Base-by-base conservation (phyloP, 2,329 filamentous ascomycete genomes). In the Cladorrhinum sp. region DNA sequence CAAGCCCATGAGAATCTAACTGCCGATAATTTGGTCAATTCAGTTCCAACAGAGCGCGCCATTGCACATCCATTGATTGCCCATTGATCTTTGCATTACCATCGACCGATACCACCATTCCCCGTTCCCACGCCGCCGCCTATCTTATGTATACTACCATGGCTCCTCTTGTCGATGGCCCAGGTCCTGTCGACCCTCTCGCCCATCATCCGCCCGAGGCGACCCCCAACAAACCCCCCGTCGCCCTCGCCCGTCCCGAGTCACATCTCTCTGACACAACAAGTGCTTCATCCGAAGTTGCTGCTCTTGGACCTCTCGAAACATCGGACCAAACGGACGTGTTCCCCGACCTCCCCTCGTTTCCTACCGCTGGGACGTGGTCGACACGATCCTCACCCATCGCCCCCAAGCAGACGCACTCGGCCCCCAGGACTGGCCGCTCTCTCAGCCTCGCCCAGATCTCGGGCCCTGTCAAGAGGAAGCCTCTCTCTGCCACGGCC, bases 401-500 rank as follows among this genome's bases (percentile, higher is more conserved):
- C 39, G 33, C 62, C 28, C 18, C 55, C 52, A 64, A 63, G 49
- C 58, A 58, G 51, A 58, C 68, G 18, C 64, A 70, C 26, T 70
- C 70, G 55, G 71, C 68, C 56, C 66, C 71, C 10, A 68, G 72
- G 55, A 68, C 62, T 62, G 67, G 66, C 59, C 72, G 69, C 64
- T 73, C 68, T 55, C 69, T 66, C 58, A 72, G 69, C 62, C 68
- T 71, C 61, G 72, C 70, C 60, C 70, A 63, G 49, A 67, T 64
- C 64, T 66, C 65, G 61, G 71, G 60, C 50, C 71, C 75, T 64
- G 82, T 87, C 73, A 82, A 81, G 70, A 80, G 86, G 64, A 87
- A 88, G 74, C 85, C 86, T 58, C 71, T 88, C 63, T 86, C 85
- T 49, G 75, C 77, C 7, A 80, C 80, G 30, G 82, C 82, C 54